Percentiles rank a stretch among this genome's conserved stretches.
These are phyloP conservation scores for Lyophyllum shimeji DNA, from an alignment of 768 basidiomycete species.

Conservation along the genomic window DNA sequence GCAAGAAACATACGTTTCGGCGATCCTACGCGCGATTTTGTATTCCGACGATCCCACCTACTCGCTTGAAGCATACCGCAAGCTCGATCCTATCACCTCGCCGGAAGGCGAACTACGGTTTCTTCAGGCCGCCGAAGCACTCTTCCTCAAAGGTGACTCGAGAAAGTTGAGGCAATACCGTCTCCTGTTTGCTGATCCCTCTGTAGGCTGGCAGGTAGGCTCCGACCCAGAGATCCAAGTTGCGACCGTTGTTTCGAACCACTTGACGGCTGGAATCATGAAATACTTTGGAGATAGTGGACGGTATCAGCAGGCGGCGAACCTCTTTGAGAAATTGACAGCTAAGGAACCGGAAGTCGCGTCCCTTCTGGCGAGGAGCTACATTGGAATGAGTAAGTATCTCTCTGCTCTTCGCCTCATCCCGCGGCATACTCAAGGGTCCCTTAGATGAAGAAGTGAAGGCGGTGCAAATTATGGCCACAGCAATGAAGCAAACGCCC, in stretches of 20 bases:
- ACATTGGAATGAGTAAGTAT: slow-evolving; percentile 94
- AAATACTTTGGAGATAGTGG: slow-evolving; percentile 97
- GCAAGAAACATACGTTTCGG: slow-evolving; percentile 97
- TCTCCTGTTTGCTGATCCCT: neutral
- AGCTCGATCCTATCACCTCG: slow-evolving; percentile 90
- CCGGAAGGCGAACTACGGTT: slow-evolving; percentile 89
- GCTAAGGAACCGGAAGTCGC: slow-evolving; percentile 90
- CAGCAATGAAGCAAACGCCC: slow-evolving; percentile 80
- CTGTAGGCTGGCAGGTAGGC: slow-evolving; percentile 93
- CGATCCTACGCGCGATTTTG: slow-evolving; percentile 84
- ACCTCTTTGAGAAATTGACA: slow-evolving; percentile 88
- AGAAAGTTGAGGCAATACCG: neutral
- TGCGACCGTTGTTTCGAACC: slow-evolving; percentile 94
- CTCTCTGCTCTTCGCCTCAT: neutral
- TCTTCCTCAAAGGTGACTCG: slow-evolving; percentile 75
- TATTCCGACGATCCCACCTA: slow-evolving; percentile 96
- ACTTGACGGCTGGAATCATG: slow-evolving; percentile 90
- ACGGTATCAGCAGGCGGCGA: slow-evolving; percentile 83
- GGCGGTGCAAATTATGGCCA: slow-evolving; percentile 90
- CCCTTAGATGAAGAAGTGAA: slow-evolving; percentile 93
- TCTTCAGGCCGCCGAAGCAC: slow-evolving; percentile 82
- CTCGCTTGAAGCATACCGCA: slow-evolving; percentile 89
- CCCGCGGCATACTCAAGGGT: neutral
- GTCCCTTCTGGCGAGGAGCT: slow-evolving; percentile 82
- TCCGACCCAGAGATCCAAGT: slow-evolving; percentile 99